Evolutionary conservation across 768 basidiomycete genomes (phyloP), one percentile per base, ranked within the genome.

Genomic region (Mycena kentingensis): DNA sequence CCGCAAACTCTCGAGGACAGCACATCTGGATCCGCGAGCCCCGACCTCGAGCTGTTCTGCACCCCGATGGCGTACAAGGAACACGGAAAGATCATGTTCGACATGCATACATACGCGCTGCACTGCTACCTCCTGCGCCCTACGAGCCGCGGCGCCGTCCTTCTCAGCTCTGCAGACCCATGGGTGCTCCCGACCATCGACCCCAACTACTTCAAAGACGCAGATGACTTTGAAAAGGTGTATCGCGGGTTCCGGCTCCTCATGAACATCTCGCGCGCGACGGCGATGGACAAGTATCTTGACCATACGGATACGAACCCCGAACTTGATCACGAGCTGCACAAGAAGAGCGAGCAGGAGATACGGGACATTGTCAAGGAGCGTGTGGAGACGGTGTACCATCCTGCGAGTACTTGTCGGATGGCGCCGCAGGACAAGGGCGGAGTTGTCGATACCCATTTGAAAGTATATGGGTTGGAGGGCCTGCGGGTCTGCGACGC

Each of bases 401-500:
- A 79, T 55, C 78, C 77, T 1, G 65, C 72, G 1, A 65, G 74
- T 22, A 76, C 77, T 12, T 79, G 77, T 52, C 67, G 73, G 22
- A 80, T 81, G 78, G 74, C 72, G 3, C 73, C 75, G 6, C 48
- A 53, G 16, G 67, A 71, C 36, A 60, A 75, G 28, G 70, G 66
- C n/a, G 67, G 67, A 7, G 67, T 68, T 13, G 65, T 68, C 2
- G 65, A 67, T 42, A 27, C 58, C 11, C 26, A 54, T 34, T 48
- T 67, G 46, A 46, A 58, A 11, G 67, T 68, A 12, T 62, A 66
- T 18, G 77, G 76, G 10, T 52, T 80, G 7, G 58, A 70, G 21
- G 73, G 74, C 1, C 56, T 80, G 53, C 65, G 77, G 32, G 72
- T 79, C 15, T 78, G 76, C 42, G 79, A 80, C 64, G 77, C 77